A percentile compares a stretch with the other conserved stretches of the same genome.
Evolutionary conservation across 805 yeast species (phyloP).

Genomic region (Candida ficus): DNA sequence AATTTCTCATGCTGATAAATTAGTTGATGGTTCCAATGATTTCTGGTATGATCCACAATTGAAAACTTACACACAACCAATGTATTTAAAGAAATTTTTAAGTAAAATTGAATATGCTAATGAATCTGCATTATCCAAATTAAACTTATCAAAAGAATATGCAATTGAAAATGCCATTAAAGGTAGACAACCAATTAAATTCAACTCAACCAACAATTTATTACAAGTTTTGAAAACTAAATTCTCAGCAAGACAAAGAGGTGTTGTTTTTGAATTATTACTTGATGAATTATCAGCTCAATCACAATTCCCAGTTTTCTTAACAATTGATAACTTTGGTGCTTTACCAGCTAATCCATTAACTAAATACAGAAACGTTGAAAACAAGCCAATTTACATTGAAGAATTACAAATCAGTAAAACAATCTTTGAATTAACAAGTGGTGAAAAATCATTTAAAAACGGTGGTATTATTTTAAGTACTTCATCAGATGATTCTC

Average conservation of each 20-base stretch:
- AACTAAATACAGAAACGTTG: conserved; percentile 56
- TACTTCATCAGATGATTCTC: conserved; percentile 49
- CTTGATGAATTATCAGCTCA: conserved; percentile 53
- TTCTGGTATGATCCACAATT: conserved; percentile 49
- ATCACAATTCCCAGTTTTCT: conserved; percentile 46
- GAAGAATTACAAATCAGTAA: conserved; percentile 60
- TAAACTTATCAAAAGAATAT: conserved; percentile 31
- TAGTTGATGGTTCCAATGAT: conserved; percentile 72
- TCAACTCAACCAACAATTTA: conserved; percentile 30
- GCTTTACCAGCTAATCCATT: conserved; percentile 48
- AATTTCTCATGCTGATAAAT: conserved; percentile 52
- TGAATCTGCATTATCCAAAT: conserved; percentile 29
- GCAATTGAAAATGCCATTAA: conserved; percentile 29
- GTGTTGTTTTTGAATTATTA: conserved; percentile 46
- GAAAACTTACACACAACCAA: conserved; percentile 66
- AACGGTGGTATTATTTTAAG: conserved; percentile 66
- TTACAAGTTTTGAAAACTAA: conserved; percentile 39
- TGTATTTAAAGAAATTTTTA: conserved; percentile 60
- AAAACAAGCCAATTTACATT: conserved; percentile 52
- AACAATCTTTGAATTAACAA: conserved; percentile 45
- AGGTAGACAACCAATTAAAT: conserved; percentile 26
- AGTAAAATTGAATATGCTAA: conserved; percentile 47
- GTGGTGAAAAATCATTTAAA: conserved; percentile 47
- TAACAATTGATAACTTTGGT: conserved; percentile 73
- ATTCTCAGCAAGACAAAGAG: conserved; percentile 34